Base-by-base conservation (phyloP, 2,329 filamentous ascomycete genomes). In the Emmonsia crescens region DNA sequence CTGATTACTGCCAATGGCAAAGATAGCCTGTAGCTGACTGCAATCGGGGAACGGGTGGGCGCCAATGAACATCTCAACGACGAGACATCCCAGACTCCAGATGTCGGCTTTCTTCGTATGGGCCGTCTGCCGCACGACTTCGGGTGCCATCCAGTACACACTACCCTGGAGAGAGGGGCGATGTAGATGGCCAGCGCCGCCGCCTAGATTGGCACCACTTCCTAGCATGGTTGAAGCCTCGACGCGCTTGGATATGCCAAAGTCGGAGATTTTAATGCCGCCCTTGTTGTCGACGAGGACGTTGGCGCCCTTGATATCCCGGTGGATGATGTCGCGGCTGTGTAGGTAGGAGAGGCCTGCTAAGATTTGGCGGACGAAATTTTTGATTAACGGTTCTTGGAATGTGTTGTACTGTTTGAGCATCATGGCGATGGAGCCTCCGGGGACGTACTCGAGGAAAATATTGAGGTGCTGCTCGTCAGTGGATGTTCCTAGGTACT, bases 111-210 rank as follows among this genome's bases (percentile, higher is more conserved):
- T 97, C 77, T 93, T 91, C 5, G 93, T 97, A 77, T 99, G 96
- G 5, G 91, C 92, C 2, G 93, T 97, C 77, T 97, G 94, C 71
- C 94, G 94, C 65, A 99, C 94, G 24, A 99, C 94, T 78, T 99
- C 94, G 9, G 94, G 94, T 0, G 94, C 94, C 94, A 99, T 99
- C 94, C 94, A 99, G 78, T 96, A 99, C 59, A 99, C 94, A 31
- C 91, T 96, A 16, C 94, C 94, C 75, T 99, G 94, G 3, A 99
- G 83, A 1, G 93, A 97, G 12, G 85, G 82, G 6, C 80, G 80
- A 66, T 83, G 79, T 52, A 80, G 74, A 65, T 80, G 76, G 33
- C 72, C 68, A 42, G 70, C 71, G 27, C 67, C 72, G 21, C 71
- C 73, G 64, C 70, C 72, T 19, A 57, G 49, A 61, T 70, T 75